These are phyloP conservation scores for Yamadazyma pseudoaaseri DNA, from an alignment of 1,139 yeast species.

Conservation along the genomic window DNA sequence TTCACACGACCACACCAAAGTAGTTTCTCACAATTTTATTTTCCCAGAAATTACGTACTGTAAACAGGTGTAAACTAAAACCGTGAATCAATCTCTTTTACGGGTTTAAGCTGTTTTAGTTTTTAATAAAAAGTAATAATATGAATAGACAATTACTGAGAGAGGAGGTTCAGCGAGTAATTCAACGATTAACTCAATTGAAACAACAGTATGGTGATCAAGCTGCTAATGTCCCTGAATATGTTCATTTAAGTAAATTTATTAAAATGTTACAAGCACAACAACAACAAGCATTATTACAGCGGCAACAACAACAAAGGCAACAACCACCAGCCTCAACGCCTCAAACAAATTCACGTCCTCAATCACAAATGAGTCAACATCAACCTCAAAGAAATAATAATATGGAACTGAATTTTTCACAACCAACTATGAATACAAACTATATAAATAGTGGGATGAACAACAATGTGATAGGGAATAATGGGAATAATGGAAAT, in stretches of 20 bases:
- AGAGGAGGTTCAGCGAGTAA: conserved; percentile 44
- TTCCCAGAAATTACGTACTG: conserved; percentile 2
- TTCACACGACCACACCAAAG: background rate
- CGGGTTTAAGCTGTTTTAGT: conserved; percentile 1
- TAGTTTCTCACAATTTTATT: conserved; percentile 2
- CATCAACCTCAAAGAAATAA: conserved; percentile 10
- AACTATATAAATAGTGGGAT: conserved; percentile 1
- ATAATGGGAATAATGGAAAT: conserved; percentile 1
- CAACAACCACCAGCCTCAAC: conserved; percentile 10
- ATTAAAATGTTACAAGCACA: conserved; percentile 49
- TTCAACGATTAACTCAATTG: conserved; percentile 62
- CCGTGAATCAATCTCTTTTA: conserved; percentile 4
- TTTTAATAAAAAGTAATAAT: conserved; percentile 2
- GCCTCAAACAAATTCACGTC: conserved; percentile 13
- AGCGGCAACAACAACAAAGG: conserved; percentile 18
- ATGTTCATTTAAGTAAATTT: conserved; percentile 55
- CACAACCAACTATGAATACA: conserved; percentile 2
- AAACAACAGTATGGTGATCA: conserved; percentile 64
- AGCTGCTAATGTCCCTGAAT: conserved; percentile 61
- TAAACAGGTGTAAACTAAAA: too few relatives aligned
- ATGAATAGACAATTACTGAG: conserved; percentile 35
- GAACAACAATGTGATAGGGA: conserved; percentile 1
- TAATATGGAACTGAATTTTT: conserved; percentile 6
- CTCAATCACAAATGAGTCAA: conserved; percentile 7
- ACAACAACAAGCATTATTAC: conserved; percentile 16